Conservation (phyloP, 2,329 filamentous ascomycete species). For the Tolypocladium paradoxum region DNA sequence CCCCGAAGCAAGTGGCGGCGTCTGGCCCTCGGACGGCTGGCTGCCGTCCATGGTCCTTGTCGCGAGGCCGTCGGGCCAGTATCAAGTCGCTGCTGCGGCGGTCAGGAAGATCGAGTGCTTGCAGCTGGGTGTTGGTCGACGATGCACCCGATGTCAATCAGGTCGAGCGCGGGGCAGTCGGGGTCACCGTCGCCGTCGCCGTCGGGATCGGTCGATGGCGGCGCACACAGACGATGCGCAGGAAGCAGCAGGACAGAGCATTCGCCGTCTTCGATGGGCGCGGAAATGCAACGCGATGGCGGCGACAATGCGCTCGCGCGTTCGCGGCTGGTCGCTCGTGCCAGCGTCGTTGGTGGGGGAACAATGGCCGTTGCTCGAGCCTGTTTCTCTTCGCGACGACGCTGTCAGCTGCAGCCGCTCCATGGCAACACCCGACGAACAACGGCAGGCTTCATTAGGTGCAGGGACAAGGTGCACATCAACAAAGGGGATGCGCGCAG, state of each 20-base stretch:
- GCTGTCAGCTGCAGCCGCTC: neutral
- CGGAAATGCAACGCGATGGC: neutral
- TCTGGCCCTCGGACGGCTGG: constrained; percentile 20
- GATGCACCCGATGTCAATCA: neutral
- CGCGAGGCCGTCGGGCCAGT: neutral
- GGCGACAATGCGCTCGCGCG: neutral
- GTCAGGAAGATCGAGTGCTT: neutral
- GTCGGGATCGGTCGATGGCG: neutral
- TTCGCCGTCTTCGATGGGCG: neutral
- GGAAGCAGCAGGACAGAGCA: neutral
- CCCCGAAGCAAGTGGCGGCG: constrained; percentile 11
- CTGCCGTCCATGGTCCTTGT: constrained; percentile 14
- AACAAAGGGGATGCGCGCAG: neutral
- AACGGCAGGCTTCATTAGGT: neutral
- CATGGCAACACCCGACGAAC: neutral
- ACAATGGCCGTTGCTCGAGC: neutral
- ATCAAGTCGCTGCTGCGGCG: neutral
- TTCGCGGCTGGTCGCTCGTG: neutral
- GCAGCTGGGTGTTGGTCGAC: neutral
- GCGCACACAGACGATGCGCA: neutral
- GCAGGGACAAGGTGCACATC: neutral
- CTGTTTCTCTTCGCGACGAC: neutral
- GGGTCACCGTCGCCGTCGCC: neutral
- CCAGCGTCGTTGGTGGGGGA: neutral
- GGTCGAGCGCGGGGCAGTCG: neutral